Percentiles rank a stretch among this genome's conserved stretches.
Evolutionary conservation across 129 eudicot species (phyloP).

Genomic region (Pulicaria dysenterica): DNA sequence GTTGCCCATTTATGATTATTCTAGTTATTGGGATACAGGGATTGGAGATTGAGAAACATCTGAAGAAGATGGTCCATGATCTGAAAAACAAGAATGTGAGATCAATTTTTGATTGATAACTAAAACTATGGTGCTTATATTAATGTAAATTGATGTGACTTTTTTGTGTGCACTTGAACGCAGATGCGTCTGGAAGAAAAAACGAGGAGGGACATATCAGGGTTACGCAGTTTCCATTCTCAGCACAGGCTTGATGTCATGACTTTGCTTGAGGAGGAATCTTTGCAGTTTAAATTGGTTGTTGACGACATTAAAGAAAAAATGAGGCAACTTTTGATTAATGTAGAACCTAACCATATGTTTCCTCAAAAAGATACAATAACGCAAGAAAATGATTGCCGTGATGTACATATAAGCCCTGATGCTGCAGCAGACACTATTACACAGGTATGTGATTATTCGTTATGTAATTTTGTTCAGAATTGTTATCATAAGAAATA

Average conservation of each 20-base stretch:
- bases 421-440: conserved; percentile 42
- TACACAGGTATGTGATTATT: conserved; percentile 45
- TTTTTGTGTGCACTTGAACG: conserved; percentile 19
- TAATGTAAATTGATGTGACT: conserved; percentile 20
- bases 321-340: conserved; percentile 40
- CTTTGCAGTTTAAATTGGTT: conserved; percentile 49
- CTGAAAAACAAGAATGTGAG: conserved; percentile 73
- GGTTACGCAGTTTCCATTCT: conserved; percentile 48
- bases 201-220: conserved; percentile 48
- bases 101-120: conserved; percentile 1
- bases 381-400: conserved; percentile 58
- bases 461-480: not conserved
- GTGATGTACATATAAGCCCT: conserved; percentile 67
- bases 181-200: conserved; percentile 54
- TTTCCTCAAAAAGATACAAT: conserved; percentile 33
- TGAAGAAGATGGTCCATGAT: conserved; percentile 59
- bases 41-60: conserved; percentile 75
- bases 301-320: conserved; percentile 48
- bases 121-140: conserved; percentile 18
- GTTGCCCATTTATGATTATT: not conserved
- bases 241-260: conserved; percentile 47
- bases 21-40: conserved; percentile 47
- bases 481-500: not conserved
- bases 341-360: conserved; percentile 32
- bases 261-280: conserved; percentile 62